Base-by-base conservation (phyloP, 169 alveolate genomes). In the Eimeria praecox region DNA sequence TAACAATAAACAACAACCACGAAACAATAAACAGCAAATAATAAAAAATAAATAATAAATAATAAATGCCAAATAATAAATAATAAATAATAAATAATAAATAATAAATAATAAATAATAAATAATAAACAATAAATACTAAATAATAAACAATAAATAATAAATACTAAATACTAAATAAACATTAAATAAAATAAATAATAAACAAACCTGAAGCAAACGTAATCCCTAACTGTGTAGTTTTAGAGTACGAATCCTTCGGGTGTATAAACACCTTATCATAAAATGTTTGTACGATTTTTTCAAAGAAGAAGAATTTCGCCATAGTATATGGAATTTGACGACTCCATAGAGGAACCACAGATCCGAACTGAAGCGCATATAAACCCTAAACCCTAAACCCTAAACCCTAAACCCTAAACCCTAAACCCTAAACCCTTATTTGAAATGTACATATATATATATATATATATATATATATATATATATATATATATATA, bases 281-380 rank as follows among this genome's bases (percentile, higher is more conserved):
- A 97, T 99, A 99, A 97, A 98, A 97, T 56, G 97, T 90, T 85
- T 98, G 98, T 44, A 98, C 99, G 73, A 98, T 98, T 95, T 98
- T 98, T 97, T 99, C 99, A 97, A 99, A 99, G 95, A 99, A 99
- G 95, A 97, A 99, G 96, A 99, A 99, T 97, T 99, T 99, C 80
- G 99, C 99, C 99, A 99, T 99, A 38, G 99, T 99, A 98, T 99
- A 98, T 22, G 99, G 99, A 56, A 98, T 96, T 97, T 98, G 99
- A 87, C 99, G 97, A 46, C 97, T 93, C 99, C 99, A 98, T 56
- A 98, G 98, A 16, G 99, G 99, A 35, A 97, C 96, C 64, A 98
- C 97, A 40, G 97, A 96, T 18, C 97, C 98, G 56, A 96, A 96
- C 95, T 95, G 97, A 42, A 94, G 69, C 24, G 4, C 14, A 92